Base-by-base conservation (phyloP, 2,329 filamentous ascomycete species). In the Chaetomiaceae sp. region DNA sequence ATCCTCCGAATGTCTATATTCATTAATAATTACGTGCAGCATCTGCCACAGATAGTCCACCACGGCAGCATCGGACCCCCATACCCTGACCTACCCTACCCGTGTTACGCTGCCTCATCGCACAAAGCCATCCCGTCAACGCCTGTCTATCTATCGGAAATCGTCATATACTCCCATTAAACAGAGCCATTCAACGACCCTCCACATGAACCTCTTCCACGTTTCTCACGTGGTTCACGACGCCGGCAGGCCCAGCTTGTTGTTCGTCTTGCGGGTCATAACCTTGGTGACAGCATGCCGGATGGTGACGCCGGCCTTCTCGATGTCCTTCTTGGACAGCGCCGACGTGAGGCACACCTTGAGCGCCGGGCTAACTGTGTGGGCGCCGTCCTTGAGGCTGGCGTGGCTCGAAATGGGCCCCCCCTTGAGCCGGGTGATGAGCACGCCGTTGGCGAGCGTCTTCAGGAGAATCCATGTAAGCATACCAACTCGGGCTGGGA, bases 271-370 rank as follows among this genome's bases (percentile, higher is more conserved):
- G 51, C 78, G 72, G 17, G 77, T 80, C 75, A 98, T 81, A 51
- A 97, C 81, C 70, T 95, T 96, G 42, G 90, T 95, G 56, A 97
- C 87, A 12, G 93, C 91, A 68, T 96, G 90, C 50, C 91, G 77
- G 56, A 98, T 90, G 9, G 79, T 83, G 7, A 84, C 81, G 12
- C 90, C 93, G 0, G 93, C 88, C 72, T 94, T 95, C 70, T 98
- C 94, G 45, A 90, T 86, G 65, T 98, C 93, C 71, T 95, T 96
- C 73, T 86, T 94, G 19, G 86, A 86, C 52, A 98, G 71, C 1
- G 86, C 93, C 5, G 80, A 86, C 0, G 90, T 95, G 44, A 96
- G 74, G 62, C 91, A 97, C 11, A 97, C 79, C 69, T 97, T 96
- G 52, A 98, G 75, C 1, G 88, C 88, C 9, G 93, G 88, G 56